Evolutionary conservation across 2,329 filamentous ascomycete species (phyloP).

Genomic region (Paecilomyces formosus): DNA sequence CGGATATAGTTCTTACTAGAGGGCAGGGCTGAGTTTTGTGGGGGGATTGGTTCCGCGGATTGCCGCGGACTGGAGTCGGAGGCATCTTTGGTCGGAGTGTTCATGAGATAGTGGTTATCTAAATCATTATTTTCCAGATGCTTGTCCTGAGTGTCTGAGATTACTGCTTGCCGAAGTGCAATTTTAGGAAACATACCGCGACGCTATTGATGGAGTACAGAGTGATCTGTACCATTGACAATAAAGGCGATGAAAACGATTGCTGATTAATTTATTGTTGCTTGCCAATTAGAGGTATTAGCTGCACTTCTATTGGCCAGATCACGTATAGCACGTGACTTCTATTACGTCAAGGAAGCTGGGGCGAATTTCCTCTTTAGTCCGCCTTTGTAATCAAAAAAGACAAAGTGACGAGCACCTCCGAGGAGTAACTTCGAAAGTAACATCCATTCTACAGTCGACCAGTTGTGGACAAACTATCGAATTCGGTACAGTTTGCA

Average conservation of each 20-base stretch:
- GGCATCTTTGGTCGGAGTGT: too few relatives aligned
- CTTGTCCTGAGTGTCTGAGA: too few relatives aligned
- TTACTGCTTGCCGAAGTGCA: too few relatives aligned
- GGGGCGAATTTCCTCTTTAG: neutral
- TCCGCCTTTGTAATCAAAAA: neutral
- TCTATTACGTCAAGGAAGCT: neutral
- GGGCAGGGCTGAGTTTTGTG: neutral
- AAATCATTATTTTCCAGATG: too few relatives aligned
- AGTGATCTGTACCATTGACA: neutral
- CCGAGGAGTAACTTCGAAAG: neutral
- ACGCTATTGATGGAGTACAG: too few relatives aligned
- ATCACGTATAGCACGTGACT: neutral
- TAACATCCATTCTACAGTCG: too few relatives aligned
- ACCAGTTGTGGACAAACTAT: neutral
- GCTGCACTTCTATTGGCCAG: neutral
- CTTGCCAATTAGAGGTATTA: neutral
- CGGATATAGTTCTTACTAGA: neutral
- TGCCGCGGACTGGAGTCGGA: neutral
- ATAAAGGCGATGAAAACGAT: neutral
- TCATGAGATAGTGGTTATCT: too few relatives aligned
- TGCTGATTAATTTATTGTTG: too few relatives aligned
- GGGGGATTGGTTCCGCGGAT: neutral
- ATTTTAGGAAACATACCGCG: too few relatives aligned
- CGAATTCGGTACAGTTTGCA: neutral
- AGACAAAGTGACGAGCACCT: neutral